phyloP scores from a whole-genome alignment of 1,139 yeast genomes.

The Candida buenavistaensis region DNA sequence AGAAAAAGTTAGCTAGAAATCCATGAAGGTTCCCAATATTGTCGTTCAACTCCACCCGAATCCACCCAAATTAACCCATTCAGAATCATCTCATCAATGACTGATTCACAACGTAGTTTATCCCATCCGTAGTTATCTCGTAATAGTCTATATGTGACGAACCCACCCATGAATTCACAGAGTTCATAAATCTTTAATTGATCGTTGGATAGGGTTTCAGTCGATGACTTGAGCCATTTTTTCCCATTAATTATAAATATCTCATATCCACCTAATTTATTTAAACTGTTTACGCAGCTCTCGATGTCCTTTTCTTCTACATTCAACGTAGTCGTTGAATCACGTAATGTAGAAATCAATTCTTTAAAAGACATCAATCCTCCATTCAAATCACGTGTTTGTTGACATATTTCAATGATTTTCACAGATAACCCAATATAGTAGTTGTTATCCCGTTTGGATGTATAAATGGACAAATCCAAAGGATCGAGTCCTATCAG shows the following conservation, averaged over 20 bases:
- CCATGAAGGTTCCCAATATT: constrained; percentile 66
- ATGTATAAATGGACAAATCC: constrained; percentile 41
- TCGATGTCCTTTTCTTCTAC: constrained; percentile 22
- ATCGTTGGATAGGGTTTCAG: constrained; percentile 47
- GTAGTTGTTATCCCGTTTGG: constrained; percentile 46
- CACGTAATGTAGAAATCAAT: constrained; percentile 33
- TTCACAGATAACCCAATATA: constrained; percentile 67
- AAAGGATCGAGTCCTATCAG: constrained; percentile 86
- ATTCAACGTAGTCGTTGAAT: constrained; percentile 15
- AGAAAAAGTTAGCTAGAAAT: constrained; percentile 39
- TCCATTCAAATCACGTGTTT: constrained; percentile 72
- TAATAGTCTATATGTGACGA: constrained; percentile 61
- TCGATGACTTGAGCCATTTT: constrained; percentile 42
- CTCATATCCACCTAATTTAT: constrained; percentile 40
- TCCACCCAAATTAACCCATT: constrained; percentile 87
- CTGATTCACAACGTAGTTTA: constrained; percentile 56
- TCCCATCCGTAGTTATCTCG: constrained; percentile 78
- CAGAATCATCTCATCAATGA: constrained; percentile 76
- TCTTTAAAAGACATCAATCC: constrained; percentile 73
- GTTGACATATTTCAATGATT: constrained; percentile 72
- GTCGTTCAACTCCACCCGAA: constrained; percentile 44
- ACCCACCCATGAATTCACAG: constrained; percentile 67
- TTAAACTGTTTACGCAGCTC: constrained; percentile 20
- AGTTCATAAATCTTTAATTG: constrained; percentile 71
- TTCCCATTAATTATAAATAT: constrained; percentile 32